phyloP scores from a whole-genome alignment of 495 filamentous ascomycete genomes.

The Thermothielavioides terrestris region DNA sequence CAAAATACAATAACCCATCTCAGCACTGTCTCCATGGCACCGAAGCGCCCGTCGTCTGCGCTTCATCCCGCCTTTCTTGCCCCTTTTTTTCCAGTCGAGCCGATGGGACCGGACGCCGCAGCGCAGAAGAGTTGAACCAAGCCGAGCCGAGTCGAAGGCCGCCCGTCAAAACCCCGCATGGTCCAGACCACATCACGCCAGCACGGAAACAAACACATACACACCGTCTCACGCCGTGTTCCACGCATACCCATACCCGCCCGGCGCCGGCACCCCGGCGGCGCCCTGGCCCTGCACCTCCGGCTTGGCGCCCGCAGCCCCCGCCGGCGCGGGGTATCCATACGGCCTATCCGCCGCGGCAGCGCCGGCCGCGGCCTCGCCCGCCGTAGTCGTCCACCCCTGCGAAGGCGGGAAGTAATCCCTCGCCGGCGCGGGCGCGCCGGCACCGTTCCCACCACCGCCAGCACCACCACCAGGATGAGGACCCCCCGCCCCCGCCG shows the following conservation, averaged over 20 bases:
- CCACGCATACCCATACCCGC: constrained; percentile 19
- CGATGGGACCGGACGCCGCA: too few relatives aligned
- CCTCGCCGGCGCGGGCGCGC: constrained; percentile 28
- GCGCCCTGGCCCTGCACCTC: constrained; percentile 7
- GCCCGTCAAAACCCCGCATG: not conserved
- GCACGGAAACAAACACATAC: not conserved
- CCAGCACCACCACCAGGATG: not conserved
- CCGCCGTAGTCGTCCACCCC: constrained; percentile 38
- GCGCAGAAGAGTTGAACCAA: too few relatives aligned
- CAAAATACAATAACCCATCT: too few relatives aligned
- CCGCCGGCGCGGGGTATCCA: constrained; percentile 19
- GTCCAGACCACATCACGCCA: not conserved
- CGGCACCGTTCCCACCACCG: constrained; percentile 1
- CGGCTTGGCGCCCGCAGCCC: constrained; percentile 9
- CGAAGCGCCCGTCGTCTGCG: too few relatives aligned
- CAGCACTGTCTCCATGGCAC: too few relatives aligned
- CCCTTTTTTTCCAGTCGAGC: too few relatives aligned
- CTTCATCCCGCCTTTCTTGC: too few relatives aligned
- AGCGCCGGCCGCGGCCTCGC: constrained; percentile 14
- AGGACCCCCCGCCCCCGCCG: not conserved
- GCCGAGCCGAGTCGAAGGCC: not conserved
- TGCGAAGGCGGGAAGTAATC: constrained; percentile 41
- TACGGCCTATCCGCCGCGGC: constrained; percentile 30
- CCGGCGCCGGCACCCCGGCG: not conserved
- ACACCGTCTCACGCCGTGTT: constrained; percentile 13